Evolutionary conservation across 225 moss, liverwort and hornwort species (phyloP).

Genomic region (Sphagnum contortum): DNA sequence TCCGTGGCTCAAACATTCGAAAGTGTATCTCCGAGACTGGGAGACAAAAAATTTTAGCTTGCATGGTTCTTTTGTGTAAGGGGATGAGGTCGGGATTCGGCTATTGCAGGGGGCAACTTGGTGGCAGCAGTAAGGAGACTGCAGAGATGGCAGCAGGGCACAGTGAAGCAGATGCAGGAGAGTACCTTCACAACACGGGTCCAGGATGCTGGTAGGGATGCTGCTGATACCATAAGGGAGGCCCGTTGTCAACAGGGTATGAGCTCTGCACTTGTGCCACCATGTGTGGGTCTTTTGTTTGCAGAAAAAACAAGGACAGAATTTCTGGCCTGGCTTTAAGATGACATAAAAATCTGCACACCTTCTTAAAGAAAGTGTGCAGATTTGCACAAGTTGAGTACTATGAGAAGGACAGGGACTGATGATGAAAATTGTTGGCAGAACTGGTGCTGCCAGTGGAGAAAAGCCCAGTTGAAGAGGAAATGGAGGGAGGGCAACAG

Average conservation of each 20-base stretch:
- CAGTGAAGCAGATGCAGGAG: slow-evolving; percentile 9
- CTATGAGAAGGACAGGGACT: background rate
- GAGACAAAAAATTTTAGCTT: background rate
- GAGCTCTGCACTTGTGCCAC: too few relatives aligned
- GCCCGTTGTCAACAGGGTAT: background rate
- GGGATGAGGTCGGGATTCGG: slow-evolving; percentile 4
- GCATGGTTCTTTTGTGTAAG: background rate
- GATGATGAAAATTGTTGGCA: slow-evolving; percentile 7
- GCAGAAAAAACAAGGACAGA: slow-evolving; percentile 2
- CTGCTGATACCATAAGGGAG: slow-evolving; percentile 1
- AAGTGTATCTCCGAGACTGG: too few relatives aligned
- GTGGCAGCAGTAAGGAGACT: slow-evolving; percentile 9
- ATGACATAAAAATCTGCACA: background rate
- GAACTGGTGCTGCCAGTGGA: slow-evolving; percentile 21
- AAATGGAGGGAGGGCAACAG: slow-evolving; percentile 14
- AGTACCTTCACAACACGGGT: slow-evolving; percentile 16
- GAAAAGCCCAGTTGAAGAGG: background rate
- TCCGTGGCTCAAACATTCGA: background rate
- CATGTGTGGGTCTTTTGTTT: too few relatives aligned
- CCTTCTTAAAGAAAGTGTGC: background rate
- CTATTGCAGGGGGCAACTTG: slow-evolving; percentile 21
- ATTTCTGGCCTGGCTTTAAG: background rate
- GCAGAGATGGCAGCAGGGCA: slow-evolving; percentile 12
- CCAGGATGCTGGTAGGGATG: slow-evolving; percentile 12
- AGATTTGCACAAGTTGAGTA: background rate